These are phyloP conservation scores for Boletus sp. DNA, from an alignment of 768 basidiomycete genomes.

Conservation along the genomic window DNA sequence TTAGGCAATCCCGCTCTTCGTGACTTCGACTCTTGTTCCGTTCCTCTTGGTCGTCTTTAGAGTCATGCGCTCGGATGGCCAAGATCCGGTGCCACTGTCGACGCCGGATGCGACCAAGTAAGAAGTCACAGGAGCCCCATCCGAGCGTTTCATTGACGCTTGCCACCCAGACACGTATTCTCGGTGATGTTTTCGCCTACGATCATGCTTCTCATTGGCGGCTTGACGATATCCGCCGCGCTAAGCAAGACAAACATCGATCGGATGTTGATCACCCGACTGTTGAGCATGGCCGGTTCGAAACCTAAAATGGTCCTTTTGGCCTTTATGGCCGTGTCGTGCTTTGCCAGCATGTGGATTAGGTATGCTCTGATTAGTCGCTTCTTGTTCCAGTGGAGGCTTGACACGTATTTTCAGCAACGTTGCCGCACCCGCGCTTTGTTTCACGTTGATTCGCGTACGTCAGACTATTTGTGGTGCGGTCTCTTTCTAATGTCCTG, in stretches of 20 bases:
- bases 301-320: slow-evolving; percentile 83
- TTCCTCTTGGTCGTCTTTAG: slow-evolving; percentile 81
- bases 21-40: slow-evolving; percentile 91
- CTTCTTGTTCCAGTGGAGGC: not conserved
- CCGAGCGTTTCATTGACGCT: not conserved
- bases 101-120: slow-evolving; percentile 80
- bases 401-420: slow-evolving; percentile 51
- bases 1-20: slow-evolving; percentile 94
- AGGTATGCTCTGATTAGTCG: slow-evolving; percentile 45
- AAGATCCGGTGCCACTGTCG: slow-evolving; percentile 49
- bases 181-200: slow-evolving; percentile 96
- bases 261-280: slow-evolving; percentile 82
- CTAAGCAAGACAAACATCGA: slow-evolving; percentile 95
- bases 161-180: slow-evolving; percentile 69
- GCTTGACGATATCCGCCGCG: slow-evolving; percentile 96
- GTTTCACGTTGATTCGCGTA: slow-evolving; percentile 93
- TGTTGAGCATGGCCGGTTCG: slow-evolving; percentile 88
- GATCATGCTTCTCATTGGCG: slow-evolving; percentile 96
- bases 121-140: slow-evolving; percentile 32
- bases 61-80: slow-evolving; percentile 55
- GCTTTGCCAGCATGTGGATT: slow-evolving; percentile 99
- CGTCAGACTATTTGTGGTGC: slow-evolving; percentile 21
- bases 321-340: slow-evolving; percentile 93
- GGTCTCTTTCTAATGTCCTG: slow-evolving; percentile 1
- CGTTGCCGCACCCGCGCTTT: slow-evolving; percentile 95